Percentiles rank a stretch among this genome's conserved stretches.
Conservation (phyloP, 805 yeast genomes). For the Ogataea corticis region DNA sequence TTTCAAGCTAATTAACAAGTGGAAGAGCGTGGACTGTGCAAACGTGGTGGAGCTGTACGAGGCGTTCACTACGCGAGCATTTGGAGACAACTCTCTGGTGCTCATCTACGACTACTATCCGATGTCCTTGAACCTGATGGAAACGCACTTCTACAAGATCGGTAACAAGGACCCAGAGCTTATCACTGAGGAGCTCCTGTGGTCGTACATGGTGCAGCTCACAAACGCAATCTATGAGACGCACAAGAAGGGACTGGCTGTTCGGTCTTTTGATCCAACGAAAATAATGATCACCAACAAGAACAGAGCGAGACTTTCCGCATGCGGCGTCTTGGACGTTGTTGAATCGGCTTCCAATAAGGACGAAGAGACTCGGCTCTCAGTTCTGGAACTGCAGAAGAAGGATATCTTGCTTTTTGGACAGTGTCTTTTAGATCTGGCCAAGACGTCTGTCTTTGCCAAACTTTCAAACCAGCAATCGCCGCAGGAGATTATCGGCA, state of each 20-base stretch:
- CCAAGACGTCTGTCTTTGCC: slow-evolving; percentile 35
- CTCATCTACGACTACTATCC: slow-evolving; percentile 88
- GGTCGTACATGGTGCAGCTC: slow-evolving; percentile 79
- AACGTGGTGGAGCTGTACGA: slow-evolving; percentile 70
- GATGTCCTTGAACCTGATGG: slow-evolving; percentile 65
- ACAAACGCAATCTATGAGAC: slow-evolving; percentile 64
- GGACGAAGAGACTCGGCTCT: slow-evolving; percentile 32
- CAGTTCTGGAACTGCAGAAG: slow-evolving; percentile 21
- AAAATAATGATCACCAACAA: slow-evolving; percentile 74
- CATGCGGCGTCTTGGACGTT: slow-evolving; percentile 72
- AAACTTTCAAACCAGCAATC: slow-evolving; percentile 17
- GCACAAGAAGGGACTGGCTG: slow-evolving; percentile 65
- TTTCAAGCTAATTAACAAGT: slow-evolving; percentile 59
- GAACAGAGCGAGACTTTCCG: slow-evolving; percentile 68
- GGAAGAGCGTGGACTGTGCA: slow-evolving; percentile 60
- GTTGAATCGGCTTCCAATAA: slow-evolving; percentile 38
- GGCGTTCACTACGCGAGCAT: slow-evolving; percentile 83
- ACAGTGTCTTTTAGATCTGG: slow-evolving; percentile 54
- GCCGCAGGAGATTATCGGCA: slow-evolving; percentile 27
- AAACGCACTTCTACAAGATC: slow-evolving; percentile 56
- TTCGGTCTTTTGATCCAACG: slow-evolving; percentile 60
- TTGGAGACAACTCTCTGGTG: slow-evolving; percentile 76
- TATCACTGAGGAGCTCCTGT: slow-evolving; percentile 64
- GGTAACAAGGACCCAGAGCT: slow-evolving; percentile 43
- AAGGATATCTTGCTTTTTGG: slow-evolving; percentile 66